phyloP scores from a whole-genome alignment of 139 green algal species.

The Chlorella sp. region DNA sequence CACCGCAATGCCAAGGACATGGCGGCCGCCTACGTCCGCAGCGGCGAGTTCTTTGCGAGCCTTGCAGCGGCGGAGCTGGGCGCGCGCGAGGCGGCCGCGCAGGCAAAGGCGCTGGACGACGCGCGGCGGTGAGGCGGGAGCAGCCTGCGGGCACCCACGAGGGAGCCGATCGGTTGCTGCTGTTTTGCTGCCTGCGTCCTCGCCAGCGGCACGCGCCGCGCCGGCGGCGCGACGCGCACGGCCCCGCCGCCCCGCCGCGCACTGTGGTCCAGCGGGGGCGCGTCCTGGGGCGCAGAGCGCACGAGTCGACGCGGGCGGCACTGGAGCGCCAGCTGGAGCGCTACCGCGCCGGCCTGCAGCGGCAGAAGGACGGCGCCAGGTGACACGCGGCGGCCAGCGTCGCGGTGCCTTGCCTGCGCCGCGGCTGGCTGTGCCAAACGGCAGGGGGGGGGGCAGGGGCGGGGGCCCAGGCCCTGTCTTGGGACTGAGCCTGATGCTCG shows the following conservation, averaged over 20 bases:
- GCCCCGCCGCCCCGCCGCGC: no score
- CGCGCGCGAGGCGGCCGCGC: conserved; percentile 6
- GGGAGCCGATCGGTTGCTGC: not conserved
- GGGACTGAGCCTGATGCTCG: not conserved
- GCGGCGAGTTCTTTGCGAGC: not conserved
- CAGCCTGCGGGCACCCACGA: not conserved
- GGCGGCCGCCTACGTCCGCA: conserved; percentile 10
- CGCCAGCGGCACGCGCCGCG: no score
- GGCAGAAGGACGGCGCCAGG: no score
- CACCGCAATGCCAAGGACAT: conserved; percentile 9
- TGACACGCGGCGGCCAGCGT: no score
- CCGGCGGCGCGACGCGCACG: no score
- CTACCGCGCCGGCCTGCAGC: no score
- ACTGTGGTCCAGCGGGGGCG: no score
- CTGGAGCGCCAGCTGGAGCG: not conserved
- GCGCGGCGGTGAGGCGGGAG: not conserved
- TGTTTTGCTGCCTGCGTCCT: no score
- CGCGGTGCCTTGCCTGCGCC: no score
- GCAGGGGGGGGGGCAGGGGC: conserved; percentile 14
- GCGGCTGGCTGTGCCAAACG: no score
- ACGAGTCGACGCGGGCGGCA: no score
- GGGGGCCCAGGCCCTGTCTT: not conserved
- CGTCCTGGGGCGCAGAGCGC: no score
- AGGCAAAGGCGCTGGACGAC: conserved; percentile 10
- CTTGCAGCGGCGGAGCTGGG: conserved; percentile 9